Evolutionary conservation across 228 moss, liverwort and hornwort genomes (phyloP), one percentile per base, ranked within the genome.

Genomic region (Sphagnum magellanicum): DNA sequence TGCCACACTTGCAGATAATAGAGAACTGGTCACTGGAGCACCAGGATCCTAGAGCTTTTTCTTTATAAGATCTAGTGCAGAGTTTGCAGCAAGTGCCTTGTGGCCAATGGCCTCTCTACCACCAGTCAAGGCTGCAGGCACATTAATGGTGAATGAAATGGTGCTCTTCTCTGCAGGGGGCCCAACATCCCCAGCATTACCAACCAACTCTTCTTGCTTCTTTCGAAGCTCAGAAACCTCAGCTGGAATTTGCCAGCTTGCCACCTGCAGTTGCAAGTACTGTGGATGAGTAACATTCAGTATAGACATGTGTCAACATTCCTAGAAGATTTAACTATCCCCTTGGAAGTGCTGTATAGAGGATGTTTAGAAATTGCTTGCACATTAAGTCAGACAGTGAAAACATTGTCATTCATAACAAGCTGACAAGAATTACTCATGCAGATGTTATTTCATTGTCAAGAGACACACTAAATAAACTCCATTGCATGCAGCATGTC

Each of bases 41-140:
- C 88, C 92, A 53, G 88, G 72, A 74, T 95, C 95, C 82, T 95
- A 92, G 63, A 95, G 73, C 77, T 95, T 95, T 72, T 89, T 95
- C 76, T 92, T 92, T 16, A 95, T 95, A 15, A 95, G 80, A 79
- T 95, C 92, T 60, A 95, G 67, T 68, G 95, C 90, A 71, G 90
- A 92, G 52, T 88, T 92, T 32, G 85, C 62, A 59, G 76, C 78
- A 61, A 70, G 48, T 64, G 77, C 71, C 70, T 90, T 92, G 52
- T 91, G 88, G 60, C 83, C 88, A 59, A 79, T 49, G 63, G 90
- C 90, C 78, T 95, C 92, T 51, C 92, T 78, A 52, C 95, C 92
- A 49, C 92, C 90, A 63, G 87, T 83, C 73, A 77, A 65, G 50
- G 88, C 94, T 58, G 94, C 88, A 70, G 95, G 90, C 10, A 92